Percentiles rank a stretch among this genome's conserved stretches.
These are phyloP conservation scores for Morella rubra DNA, from an alignment of 306 rosid species.

Conservation along the genomic window DNA sequence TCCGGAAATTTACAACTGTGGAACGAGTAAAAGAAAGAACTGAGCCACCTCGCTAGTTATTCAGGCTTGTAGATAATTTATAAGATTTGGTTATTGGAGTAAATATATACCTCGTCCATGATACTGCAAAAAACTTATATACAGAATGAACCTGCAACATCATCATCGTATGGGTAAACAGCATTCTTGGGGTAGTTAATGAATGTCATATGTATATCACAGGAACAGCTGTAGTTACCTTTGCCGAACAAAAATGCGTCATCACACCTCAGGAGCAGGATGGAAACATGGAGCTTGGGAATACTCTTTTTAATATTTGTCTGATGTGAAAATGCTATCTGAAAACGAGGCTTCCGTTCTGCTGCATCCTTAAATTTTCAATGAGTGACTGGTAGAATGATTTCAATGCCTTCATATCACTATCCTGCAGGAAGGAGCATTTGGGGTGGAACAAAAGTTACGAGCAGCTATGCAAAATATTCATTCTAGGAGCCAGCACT, in stretches of 20 bases:
- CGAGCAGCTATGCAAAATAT: constrained; percentile 2
- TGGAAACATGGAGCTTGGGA: constrained; percentile 26
- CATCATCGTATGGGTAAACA: constrained; percentile 17
- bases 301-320: not conserved
- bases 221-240: constrained; percentile 43
- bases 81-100: constrained; percentile 27
- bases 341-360: constrained; percentile 80
- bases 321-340: constrained; percentile 69
- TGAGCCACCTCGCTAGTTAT: constrained; percentile 26
- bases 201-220: constrained; percentile 11
- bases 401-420: constrained; percentile 76
- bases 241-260: constrained; percentile 41
- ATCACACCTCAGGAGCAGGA: constrained; percentile 30
- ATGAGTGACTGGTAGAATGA: constrained; percentile 72
- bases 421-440: constrained; percentile 59
- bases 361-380: constrained; percentile 80
- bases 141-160: constrained; percentile 59
- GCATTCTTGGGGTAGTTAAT: not conserved
- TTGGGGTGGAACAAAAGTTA: constrained; percentile 2
- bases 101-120: constrained; percentile 44
- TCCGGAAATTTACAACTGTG: constrained; percentile 45
- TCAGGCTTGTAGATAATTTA: constrained; percentile 30
- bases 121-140: constrained; percentile 54
- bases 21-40: not conserved
- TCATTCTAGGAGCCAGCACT: not conserved